These are phyloP conservation scores for Quercus rubra DNA, from an alignment of 306 rosid genomes.

Conservation along the genomic window DNA sequence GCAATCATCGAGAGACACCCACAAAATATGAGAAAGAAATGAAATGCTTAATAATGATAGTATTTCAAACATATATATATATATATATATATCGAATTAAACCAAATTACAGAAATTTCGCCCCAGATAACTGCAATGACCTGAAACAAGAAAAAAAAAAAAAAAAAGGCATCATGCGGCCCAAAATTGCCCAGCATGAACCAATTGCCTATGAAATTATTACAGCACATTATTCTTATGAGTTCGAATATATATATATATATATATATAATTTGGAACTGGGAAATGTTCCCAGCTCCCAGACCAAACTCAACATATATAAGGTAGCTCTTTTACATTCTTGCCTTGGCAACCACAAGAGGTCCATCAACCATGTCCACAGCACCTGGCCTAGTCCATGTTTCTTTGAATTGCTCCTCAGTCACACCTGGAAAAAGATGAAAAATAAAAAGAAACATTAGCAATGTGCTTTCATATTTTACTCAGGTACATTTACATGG, in stretches of 20 bases:
- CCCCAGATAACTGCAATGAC: neutral
- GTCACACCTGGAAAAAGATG: constrained; percentile 68
- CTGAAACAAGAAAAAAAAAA: neutral
- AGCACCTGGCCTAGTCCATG: constrained; percentile 84
- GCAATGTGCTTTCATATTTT: neutral
- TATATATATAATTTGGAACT: neutral
- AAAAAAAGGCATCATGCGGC: neutral
- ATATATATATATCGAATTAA: neutral
- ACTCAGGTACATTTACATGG: neutral
- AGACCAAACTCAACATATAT: neutral
- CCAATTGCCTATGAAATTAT: constrained; percentile 9
- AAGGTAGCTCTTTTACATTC: constrained; percentile 41
- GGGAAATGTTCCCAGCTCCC: neutral
- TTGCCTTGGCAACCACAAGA: constrained; percentile 76
- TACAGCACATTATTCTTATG: constrained; percentile 15
- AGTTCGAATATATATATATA: constrained; percentile 13
- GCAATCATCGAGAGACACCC: neutral
- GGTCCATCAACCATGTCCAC: constrained; percentile 48
- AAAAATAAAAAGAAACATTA: neutral
- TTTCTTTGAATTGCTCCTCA: constrained; percentile 88
- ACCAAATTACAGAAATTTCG: constrained; percentile 17
- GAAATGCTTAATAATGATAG: neutral
- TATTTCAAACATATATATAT: constrained; percentile 1
- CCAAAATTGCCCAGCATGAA: constrained; percentile 9
- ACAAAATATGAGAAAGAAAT: neutral